Evolutionary conservation across 768 basidiomycete genomes (phyloP), one percentile per base, ranked within the genome.

Genomic region (Leccinellum albellum): DNA sequence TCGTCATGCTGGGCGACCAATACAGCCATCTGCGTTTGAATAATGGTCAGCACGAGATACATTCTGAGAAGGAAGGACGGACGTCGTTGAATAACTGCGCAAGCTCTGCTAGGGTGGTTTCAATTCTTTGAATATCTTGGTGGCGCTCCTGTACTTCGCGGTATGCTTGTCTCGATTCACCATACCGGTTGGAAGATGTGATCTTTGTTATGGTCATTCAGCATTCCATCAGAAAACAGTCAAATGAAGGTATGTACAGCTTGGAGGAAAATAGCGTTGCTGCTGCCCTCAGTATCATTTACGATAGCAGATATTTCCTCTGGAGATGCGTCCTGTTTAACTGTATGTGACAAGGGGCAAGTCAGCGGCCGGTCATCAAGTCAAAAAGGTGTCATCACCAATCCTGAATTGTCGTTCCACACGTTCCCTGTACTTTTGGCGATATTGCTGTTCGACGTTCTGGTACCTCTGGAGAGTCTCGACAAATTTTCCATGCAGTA

Each of bases 71-170:
- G 33, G 10, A 9, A 14, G 21, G 20, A 61, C 80, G 24, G 57
- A 89, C 91, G 65, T 98, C 94, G 60, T 79, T 83, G 75, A 95
- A 94, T 64, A 98, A 73, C 66, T 92, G 89, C 4, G 89, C 91
- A 50, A 98, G 79, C 70, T 96, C 92, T n/a, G 82, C 87, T 48
- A 96, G 74, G 4, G 94, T 97, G 63, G 82, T 79, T 71, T 96
- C 93, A 68, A 96, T 92, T 70, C 82, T 84, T 62, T 82, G 80
- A 62, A 98, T 82, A 58, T 97, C 93, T 65, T 87, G 81, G 68
- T 95, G 92, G 33, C 94, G 82, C 56, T 89, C 85, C 69, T 95
- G 94, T 0, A 94, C 93, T 73, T 97, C 94, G 50, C 84, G 81
- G 70, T 88, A 92, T 0, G 90, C 94, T 45, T 82, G 81, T 48